Evolutionary conservation across 805 yeast species (phyloP).

Genomic region (Schwanniomyces sp.): DNA sequence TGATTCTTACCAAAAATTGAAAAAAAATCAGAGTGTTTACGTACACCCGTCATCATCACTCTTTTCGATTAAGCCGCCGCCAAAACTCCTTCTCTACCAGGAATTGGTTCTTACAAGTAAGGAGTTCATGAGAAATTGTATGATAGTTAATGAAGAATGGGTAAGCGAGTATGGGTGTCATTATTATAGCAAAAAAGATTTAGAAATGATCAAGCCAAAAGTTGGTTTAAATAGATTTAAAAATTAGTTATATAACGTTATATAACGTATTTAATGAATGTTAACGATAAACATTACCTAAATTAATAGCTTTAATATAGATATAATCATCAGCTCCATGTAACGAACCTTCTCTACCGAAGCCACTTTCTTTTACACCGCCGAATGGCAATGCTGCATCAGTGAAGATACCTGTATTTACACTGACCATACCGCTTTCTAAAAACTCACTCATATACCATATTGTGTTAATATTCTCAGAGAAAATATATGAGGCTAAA

Average conservation of each 20-base stretch:
- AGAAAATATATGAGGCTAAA: conserved; percentile 59
- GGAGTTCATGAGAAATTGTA: conserved; percentile 84
- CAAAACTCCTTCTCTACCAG: conserved; percentile 73
- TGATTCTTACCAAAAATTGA: conserved; percentile 65
- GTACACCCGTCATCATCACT: conserved; percentile 87
- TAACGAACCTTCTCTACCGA: conserved; percentile 78
- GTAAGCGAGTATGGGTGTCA: conserved; percentile 74
- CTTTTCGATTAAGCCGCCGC: conserved; percentile 65
- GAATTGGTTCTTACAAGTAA: conserved; percentile 82
- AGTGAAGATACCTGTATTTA: conserved; percentile 58
- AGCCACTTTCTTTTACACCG: conserved; percentile 76
- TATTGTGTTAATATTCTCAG: conserved; percentile 50
- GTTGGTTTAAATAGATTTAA: neutral
- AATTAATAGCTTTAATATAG: conserved; percentile 51
- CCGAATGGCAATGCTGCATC: conserved; percentile 71
- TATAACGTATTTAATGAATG: neutral
- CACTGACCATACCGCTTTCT: conserved; percentile 66
- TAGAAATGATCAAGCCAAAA: conserved; percentile 11
- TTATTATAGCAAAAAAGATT: conserved; percentile 32
- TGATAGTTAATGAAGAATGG: conserved; percentile 74
- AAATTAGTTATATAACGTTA: neutral
- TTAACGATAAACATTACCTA: conserved; percentile 41
- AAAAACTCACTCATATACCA: conserved; percentile 55
- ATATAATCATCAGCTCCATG: conserved; percentile 76
- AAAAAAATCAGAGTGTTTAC: conserved; percentile 68